A percentile compares a stretch with the other conserved stretches of the same genome.
These are phyloP conservation scores for Purpureocillium takamizusanense DNA, from an alignment of 2,329 filamentous ascomycete genomes.

Conservation along the genomic window DNA sequence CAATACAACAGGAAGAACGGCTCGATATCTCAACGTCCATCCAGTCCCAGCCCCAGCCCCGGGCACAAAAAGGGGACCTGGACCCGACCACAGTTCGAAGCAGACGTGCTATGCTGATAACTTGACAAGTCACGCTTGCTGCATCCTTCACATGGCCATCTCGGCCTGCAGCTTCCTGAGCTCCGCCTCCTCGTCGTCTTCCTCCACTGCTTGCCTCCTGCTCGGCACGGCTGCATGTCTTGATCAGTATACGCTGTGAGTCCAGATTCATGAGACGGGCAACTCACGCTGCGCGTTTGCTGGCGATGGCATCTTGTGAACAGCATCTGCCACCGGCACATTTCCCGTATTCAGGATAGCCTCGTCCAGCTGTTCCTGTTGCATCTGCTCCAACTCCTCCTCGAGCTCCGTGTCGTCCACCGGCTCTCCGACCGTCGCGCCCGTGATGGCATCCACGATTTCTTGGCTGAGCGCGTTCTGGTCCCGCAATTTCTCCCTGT, in stretches of 20 bases:
- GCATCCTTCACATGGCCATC: conserved; percentile 73
- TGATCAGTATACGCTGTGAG: conserved; percentile 4
- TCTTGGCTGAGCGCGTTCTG: conserved; percentile 91
- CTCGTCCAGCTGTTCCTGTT: conserved; percentile 89
- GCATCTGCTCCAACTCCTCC: conserved; percentile 73
- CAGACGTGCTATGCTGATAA: conserved; percentile 5
- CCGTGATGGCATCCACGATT: conserved; percentile 78
- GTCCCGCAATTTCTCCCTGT: conserved; percentile 81
- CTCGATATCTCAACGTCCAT: neutral
- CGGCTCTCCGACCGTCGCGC: conserved; percentile 53
- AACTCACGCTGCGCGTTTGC: conserved; percentile 68
- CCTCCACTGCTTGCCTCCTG: conserved; percentile 43
- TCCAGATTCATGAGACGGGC: neutral
- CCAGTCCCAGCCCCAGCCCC: neutral
- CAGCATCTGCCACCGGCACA: conserved; percentile 70
- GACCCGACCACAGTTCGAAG: conserved; percentile 1
- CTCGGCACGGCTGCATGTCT: conserved; percentile 19
- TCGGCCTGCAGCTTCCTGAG: conserved; percentile 87
- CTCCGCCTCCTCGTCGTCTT: conserved; percentile 95
- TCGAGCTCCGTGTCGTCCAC: conserved; percentile 84
- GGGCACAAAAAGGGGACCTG: neutral
- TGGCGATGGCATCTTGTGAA: conserved; percentile 68
- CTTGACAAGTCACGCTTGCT: neutral
- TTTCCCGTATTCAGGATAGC: conserved; percentile 85
- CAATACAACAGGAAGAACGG: neutral